Evolutionary conservation across 2,329 filamentous ascomycete genomes (phyloP).

Genomic region (Curvularia verruculosa): DNA sequence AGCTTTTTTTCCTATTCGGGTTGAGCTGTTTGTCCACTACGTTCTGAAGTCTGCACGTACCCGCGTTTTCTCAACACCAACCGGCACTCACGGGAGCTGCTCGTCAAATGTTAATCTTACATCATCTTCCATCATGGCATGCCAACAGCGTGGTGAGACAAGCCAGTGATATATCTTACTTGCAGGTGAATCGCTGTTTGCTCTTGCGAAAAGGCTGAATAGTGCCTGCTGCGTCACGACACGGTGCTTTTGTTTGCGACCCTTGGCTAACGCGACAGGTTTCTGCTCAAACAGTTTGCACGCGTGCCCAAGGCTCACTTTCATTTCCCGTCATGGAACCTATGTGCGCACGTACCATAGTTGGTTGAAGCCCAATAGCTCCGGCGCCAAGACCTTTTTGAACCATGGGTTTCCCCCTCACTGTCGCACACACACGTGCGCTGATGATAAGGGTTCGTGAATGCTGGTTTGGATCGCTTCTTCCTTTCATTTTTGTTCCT

Average conservation of each 20-base stretch:
- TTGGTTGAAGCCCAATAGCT: constrained; percentile 3
- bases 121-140: constrained; percentile 1
- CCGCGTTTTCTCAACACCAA: background rate
- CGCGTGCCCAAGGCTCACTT: background rate
- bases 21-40: background rate
- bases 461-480: background rate
- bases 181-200: constrained; percentile 6
- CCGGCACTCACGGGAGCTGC: background rate
- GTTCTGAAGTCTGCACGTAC: background rate
- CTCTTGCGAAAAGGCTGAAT: background rate
- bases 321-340: background rate
- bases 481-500: background rate
- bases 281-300: background rate
- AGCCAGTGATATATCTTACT: background rate
- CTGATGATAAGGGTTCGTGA: background rate
- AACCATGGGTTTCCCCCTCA: constrained; percentile 8
- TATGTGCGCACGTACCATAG: constrained; percentile 9
- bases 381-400: constrained; percentile 1
- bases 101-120: background rate
- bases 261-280: background rate
- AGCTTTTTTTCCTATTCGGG: background rate
- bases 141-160: background rate
- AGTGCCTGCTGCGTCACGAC: background rate
- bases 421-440: constrained; percentile 1
- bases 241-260: background rate